These are phyloP conservation scores for Rhizomucor pusillus DNA, from an alignment of 371 early-diverging fungal genomes.

Conservation along the genomic window DNA sequence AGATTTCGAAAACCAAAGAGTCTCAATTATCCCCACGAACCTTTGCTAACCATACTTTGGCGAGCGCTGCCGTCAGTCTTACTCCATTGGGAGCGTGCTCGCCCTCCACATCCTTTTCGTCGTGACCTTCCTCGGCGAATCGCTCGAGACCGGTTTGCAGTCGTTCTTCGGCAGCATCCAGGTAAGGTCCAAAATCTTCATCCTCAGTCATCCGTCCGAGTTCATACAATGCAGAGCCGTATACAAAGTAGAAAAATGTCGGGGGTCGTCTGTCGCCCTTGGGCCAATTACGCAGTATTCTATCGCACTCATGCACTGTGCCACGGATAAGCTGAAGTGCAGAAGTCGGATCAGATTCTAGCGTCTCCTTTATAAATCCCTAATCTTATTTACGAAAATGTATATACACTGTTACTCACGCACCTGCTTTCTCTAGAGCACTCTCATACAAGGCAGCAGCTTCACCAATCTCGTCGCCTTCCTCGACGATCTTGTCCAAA, in stretches of 20 bases:
- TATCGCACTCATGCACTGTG: constrained; percentile 61
- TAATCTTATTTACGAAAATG: no score
- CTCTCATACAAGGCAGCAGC: constrained; percentile 40
- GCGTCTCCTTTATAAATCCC: neutral
- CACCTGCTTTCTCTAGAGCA: constrained; percentile 43
- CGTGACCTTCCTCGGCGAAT: constrained; percentile 7
- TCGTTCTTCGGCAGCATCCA: constrained; percentile 47
- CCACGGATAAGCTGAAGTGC: constrained; percentile 51
- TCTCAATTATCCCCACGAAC: constrained; percentile 1
- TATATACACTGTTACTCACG: constrained; percentile 3
- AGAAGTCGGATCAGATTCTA: constrained; percentile 25
- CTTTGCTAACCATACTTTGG: constrained; percentile 42
- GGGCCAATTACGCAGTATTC: constrained; percentile 56
- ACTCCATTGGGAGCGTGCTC: constrained; percentile 12
- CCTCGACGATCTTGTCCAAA: constrained; percentile 47
- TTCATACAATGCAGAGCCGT: constrained; percentile 58
- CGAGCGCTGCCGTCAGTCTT: constrained; percentile 32
- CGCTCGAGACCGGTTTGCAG: constrained; percentile 30
- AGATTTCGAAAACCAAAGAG: no score
- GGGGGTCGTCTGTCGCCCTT: constrained; percentile 29
- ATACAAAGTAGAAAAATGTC: constrained; percentile 50
- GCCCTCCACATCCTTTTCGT: constrained; percentile 9
- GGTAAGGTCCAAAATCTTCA: constrained; percentile 41
- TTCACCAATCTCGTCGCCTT: constrained; percentile 53
- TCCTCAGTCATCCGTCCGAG: constrained; percentile 44